Conservation (phyloP, 257 asterid genomes). For the Handroanthus guayacan region DNA sequence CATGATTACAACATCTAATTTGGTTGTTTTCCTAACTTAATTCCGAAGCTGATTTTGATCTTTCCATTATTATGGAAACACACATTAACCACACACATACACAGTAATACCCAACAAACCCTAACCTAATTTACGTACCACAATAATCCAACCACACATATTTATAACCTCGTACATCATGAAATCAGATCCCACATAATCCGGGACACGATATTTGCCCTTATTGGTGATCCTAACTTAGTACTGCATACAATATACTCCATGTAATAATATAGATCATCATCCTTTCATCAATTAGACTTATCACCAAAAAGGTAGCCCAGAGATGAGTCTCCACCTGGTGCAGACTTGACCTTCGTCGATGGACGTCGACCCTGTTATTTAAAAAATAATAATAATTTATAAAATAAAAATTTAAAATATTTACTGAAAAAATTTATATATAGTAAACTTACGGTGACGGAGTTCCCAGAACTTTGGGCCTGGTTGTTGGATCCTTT, state of each 20-base stretch:
- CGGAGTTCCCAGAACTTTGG: constrained; percentile 33
- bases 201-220: background rate
- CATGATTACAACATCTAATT: too few species aligned
- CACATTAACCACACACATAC: background rate
- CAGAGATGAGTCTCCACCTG: constrained; percentile 52
- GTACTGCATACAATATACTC: too few species aligned
- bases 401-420: background rate
- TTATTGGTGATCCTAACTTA: too few species aligned
- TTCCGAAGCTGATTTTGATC: background rate
- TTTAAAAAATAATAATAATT: background rate
- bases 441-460: constrained; percentile 29
- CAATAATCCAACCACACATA: background rate
- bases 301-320: constrained; percentile 50
- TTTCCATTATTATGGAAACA: background rate
- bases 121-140: constrained; percentile 28
- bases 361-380: constrained; percentile 48
- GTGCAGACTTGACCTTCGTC: constrained; percentile 46
- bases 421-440: background rate
- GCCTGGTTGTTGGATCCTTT: constrained; percentile 26
- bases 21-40: background rate
- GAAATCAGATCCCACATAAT: background rate
- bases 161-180: background rate
- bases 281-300: background rate
- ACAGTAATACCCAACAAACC: constrained; percentile 32
- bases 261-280: too few species aligned